phyloP scores from a whole-genome alignment of 2,329 filamentous ascomycete species.

The Sclerotinia trifoliorum region DNA sequence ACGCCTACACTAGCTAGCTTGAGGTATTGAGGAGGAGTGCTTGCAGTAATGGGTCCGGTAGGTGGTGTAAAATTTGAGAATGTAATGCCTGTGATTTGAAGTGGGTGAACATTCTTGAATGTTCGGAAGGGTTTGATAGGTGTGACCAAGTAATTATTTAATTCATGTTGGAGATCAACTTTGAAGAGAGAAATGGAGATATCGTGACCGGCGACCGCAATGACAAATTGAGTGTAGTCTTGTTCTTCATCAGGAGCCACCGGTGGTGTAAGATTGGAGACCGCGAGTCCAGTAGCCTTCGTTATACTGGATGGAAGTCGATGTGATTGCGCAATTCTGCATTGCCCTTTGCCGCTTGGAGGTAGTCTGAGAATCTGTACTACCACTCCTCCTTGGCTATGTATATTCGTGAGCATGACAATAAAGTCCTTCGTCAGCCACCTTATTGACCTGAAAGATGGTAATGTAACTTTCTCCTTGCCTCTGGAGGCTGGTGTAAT shows the following conservation, averaged over 20 bases:
- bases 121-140: slow-evolving; percentile 54
- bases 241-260: slow-evolving; percentile 50
- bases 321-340: slow-evolving; percentile 51
- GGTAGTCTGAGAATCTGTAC: slow-evolving; percentile 53
- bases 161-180: slow-evolving; percentile 61
- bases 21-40: slow-evolving; percentile 36
- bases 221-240: slow-evolving; percentile 70
- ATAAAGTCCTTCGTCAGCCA: slow-evolving; percentile 59
- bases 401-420: slow-evolving; percentile 57
- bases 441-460: slow-evolving; percentile 57
- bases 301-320: slow-evolving; percentile 67
- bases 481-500: slow-evolving; percentile 50
- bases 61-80: slow-evolving; percentile 49
- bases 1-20: slow-evolving; percentile 40
- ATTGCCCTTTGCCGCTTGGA: slow-evolving; percentile 40
- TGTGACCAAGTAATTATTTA: slow-evolving; percentile 50
- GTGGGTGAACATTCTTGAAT: slow-evolving; percentile 54
- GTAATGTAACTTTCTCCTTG: slow-evolving; percentile 46
- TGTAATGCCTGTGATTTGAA: slow-evolving; percentile 57
- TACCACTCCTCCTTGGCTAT: slow-evolving; percentile 56
- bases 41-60: slow-evolving; percentile 33
- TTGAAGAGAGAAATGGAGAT: slow-evolving; percentile 76
- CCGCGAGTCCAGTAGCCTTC: slow-evolving; percentile 75
- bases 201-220: slow-evolving; percentile 79
- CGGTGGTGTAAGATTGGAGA: slow-evolving; percentile 63